A percentile compares a stretch with the other conserved stretches of the same genome.
Conservation (phyloP, 2,329 filamentous ascomycete genomes). For the Ceratocystis cacaofunesta region DNA sequence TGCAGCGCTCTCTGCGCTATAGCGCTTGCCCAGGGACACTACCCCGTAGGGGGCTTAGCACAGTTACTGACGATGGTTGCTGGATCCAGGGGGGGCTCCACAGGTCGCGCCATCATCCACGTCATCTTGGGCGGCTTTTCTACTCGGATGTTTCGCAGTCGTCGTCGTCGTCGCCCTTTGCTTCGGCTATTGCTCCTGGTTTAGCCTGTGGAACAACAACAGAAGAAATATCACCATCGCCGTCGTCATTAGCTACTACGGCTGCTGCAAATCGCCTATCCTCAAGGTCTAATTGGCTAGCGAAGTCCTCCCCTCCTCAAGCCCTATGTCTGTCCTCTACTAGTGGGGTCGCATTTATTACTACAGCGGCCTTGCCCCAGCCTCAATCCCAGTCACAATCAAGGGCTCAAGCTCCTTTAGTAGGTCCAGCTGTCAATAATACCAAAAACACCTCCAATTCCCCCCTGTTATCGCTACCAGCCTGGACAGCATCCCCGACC, state of each 20-base stretch:
- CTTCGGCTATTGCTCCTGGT: neutral
- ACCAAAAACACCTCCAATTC: neutral
- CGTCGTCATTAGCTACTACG: neutral
- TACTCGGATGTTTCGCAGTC: neutral
- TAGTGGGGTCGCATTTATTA: neutral
- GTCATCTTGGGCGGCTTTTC: conserved; percentile 2
- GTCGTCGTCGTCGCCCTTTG: neutral
- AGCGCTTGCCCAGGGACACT: neutral
- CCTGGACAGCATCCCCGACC: neutral
- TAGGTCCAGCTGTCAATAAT: neutral
- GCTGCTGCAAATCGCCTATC: neutral
- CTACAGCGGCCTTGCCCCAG: neutral
- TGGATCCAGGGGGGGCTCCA: neutral
- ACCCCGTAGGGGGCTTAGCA: neutral
- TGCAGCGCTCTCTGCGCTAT: neutral
- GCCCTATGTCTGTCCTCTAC: neutral
- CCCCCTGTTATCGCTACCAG: neutral
- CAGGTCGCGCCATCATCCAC: neutral
- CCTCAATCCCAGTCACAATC: neutral
- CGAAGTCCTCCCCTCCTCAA: neutral
- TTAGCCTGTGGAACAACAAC: neutral
- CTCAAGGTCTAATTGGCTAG: neutral
- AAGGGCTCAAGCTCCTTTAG: conserved; percentile 7
- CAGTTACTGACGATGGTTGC: neutral
- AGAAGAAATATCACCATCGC: neutral